Evolutionary conservation across 129 eudicot species (phyloP).

Genomic region (carrot (Daucus carota)): DNA sequence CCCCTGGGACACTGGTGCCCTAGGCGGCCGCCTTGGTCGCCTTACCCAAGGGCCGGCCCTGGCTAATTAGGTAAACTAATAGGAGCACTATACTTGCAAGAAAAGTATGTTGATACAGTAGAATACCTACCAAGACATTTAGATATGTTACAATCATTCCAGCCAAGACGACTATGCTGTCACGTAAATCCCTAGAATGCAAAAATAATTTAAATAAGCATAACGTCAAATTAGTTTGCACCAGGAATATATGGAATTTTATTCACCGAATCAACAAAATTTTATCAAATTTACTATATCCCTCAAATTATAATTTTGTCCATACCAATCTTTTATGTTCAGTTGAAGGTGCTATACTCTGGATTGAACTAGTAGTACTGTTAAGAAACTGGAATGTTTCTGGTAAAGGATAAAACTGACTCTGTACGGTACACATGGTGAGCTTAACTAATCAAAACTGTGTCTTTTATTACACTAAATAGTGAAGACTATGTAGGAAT

Average conservation of each 20-base stretch:
- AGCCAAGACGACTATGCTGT: slow-evolving; percentile 55
- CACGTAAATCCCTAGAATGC: slow-evolving; percentile 61
- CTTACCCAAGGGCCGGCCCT: too few species aligned
- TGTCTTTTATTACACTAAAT: not conserved
- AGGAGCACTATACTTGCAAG: not conserved
- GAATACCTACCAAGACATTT: slow-evolving; percentile 69
- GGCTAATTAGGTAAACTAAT: not conserved
- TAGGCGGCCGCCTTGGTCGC: too few species aligned
- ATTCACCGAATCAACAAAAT: not conserved
- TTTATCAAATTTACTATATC: not conserved
- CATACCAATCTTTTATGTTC: not conserved
- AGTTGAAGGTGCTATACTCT: not conserved
- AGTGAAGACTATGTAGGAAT: not conserved
- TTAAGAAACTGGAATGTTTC: not conserved
- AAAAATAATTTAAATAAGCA: slow-evolving; percentile 9
- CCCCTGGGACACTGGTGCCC: too few species aligned
- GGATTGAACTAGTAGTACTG: not conserved
- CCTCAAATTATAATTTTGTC: not conserved
- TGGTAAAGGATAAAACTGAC: not conserved
- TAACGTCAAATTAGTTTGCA: not conserved
- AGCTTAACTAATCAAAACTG: not conserved
- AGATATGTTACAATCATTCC: slow-evolving; percentile 89
- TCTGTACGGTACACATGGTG: not conserved
- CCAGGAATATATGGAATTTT: not conserved
- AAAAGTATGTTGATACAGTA: not conserved